Base-by-base conservation (phyloP, 306 rosid species). In the Cicer cuneatum region DNA sequence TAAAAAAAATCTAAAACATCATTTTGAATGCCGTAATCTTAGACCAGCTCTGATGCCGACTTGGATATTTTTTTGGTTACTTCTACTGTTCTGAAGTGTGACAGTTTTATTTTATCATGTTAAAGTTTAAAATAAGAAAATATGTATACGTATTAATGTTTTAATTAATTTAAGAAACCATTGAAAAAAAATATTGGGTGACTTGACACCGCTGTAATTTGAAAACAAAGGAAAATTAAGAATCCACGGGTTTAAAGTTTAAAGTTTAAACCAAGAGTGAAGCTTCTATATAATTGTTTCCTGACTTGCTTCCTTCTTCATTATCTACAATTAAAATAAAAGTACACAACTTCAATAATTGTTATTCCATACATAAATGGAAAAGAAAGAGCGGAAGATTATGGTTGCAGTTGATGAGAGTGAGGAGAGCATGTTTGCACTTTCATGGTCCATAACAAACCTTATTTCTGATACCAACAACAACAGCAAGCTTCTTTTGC, bases 321-420 rank as follows among this genome's bases (percentile, higher is more conserved):
- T 51, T 19, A 71, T 81, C 74, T 39, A 68, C 64, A 80, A 59
- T 19, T 24, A 24, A 57, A 5, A n/a, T n/a, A n/a, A n/a, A 56
- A 8, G 11, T 8, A 21, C 15, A 52, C 12, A 57, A 56, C 3
- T 48, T 48, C 7, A 19, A 21, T 24, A n/a, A 49, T 10, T 10
- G 10, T 56, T 33, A 48, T 5, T 18, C 19, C 48, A 9, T 18
- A 33, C 38, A 10, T 42, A 5, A 51, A 0, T 78, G 88, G 85
- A 61, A 72, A 82, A 41, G 18, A 74, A 13, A 59, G 92, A 80
- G 53, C 68, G 51, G 53, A 85, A 74, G 77, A 85, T 90, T 1
- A 83, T 93, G 82, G 97, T 89, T 12, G 98, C 97, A 4, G 90
- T 90, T 59, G 98, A 93, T 72, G 95, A 93, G 77, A 88, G 97